These are phyloP conservation scores for Salix viminalis DNA, from an alignment of 345 rosid genomes.

Conservation along the genomic window DNA sequence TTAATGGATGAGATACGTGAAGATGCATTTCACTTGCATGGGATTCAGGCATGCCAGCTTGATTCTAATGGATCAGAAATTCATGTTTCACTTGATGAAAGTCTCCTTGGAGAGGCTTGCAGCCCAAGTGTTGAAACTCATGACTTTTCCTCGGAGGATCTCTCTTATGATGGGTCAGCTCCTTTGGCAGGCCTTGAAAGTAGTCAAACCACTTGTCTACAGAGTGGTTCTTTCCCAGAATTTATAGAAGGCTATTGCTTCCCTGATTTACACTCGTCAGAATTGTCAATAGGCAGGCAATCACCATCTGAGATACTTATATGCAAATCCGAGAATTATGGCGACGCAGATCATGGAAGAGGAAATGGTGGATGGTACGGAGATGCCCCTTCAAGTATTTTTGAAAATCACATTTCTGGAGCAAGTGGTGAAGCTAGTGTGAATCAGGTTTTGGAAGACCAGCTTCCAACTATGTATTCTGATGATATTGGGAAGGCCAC, in stretches of 20 bases:
- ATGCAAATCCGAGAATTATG: conserved; percentile 30
- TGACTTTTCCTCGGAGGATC: conserved; percentile 29
- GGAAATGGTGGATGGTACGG: conserved; percentile 74
- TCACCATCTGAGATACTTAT: conserved; percentile 24
- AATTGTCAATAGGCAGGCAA: conserved; percentile 45
- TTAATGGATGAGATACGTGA: conserved; percentile 79
- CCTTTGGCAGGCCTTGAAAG: conserved; percentile 43
- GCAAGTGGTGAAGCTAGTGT: conserved; percentile 39
- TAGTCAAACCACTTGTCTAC: conserved; percentile 48
- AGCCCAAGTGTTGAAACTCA: conserved; percentile 35
- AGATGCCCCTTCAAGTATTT: conserved; percentile 47
- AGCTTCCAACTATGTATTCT: conserved; percentile 25
- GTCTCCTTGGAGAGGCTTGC: conserved; percentile 39
- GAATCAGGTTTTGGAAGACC: conserved; percentile 45
- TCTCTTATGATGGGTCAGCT: conserved; percentile 36
- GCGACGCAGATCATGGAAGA: conserved; percentile 44
- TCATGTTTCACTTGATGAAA: conserved; percentile 34
- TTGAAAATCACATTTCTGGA: conserved; percentile 77
- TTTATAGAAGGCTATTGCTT: conserved; percentile 76
- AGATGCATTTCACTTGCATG: conserved; percentile 60
- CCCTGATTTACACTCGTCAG: conserved; percentile 53
- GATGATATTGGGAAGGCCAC: conserved; percentile 40
- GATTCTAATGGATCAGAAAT: conserved; percentile 37
- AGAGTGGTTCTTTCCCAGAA: conserved; percentile 52
- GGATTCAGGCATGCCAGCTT: conserved; percentile 31